Percentiles rank a stretch among this genome's conserved stretches.
Conservation (phyloP, 805 yeast species). For the Spathaspora sp. region DNA sequence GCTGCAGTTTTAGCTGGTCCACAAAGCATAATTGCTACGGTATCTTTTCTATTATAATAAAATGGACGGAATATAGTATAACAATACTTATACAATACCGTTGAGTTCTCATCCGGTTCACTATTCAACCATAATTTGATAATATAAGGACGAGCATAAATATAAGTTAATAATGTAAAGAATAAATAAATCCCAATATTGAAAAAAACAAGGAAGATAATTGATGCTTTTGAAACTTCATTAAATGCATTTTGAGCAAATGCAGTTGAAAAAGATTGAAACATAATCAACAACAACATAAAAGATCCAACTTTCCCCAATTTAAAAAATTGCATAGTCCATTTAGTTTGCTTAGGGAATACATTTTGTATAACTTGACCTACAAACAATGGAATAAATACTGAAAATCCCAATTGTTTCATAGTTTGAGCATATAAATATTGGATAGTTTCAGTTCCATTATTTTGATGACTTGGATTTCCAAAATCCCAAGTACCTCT, state of each 20-base stretch:
- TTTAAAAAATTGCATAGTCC: constrained; percentile 54
- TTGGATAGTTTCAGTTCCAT: constrained; percentile 45
- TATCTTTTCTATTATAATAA: constrained; percentile 65
- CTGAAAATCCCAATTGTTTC: constrained; percentile 83
- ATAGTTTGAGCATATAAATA: constrained; percentile 69
- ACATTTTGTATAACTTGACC: constrained; percentile 80
- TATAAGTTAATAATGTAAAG: constrained; percentile 63
- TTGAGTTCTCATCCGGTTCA: constrained; percentile 45
- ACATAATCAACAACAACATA: constrained; percentile 75
- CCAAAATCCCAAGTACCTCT: constrained; percentile 66
- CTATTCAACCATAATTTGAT: constrained; percentile 38
- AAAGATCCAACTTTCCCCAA: constrained; percentile 74
- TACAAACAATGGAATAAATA: constrained; percentile 82
- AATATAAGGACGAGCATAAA: constrained; percentile 58
- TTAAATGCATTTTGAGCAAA: constrained; percentile 79
- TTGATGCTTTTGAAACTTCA: constrained; percentile 60
- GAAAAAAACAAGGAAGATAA: constrained; percentile 77
- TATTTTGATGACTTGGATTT: constrained; percentile 59
- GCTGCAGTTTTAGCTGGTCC: constrained; percentile 96
- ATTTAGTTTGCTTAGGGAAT: constrained; percentile 61
- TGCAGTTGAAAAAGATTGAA: constrained; percentile 80
- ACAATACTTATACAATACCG: constrained; percentile 41
- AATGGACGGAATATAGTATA: constrained; percentile 56
- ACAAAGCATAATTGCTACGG: constrained; percentile 78
- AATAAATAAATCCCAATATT: constrained; percentile 76